Evolutionary conservation across 306 rosid genomes (phyloP).

Genomic region (Glycine latifolia): DNA sequence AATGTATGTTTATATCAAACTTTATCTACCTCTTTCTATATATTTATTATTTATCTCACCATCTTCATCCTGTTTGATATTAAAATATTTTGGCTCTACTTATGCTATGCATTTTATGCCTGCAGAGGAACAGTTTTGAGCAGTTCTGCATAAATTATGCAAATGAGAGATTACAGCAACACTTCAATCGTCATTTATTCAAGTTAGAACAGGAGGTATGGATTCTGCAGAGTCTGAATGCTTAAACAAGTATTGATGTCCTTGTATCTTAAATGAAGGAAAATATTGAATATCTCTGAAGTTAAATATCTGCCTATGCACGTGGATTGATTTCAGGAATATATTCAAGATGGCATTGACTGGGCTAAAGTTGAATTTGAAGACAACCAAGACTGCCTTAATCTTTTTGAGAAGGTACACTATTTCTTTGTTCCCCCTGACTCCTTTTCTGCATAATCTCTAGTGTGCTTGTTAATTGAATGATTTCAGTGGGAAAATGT

Average conservation of each 20-base stretch:
- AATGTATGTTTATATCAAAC: slow-evolving; percentile 45
- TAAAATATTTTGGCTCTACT: slow-evolving; percentile 38
- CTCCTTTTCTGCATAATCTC: neutral
- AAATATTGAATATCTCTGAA: slow-evolving; percentile 3
- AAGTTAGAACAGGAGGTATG: slow-evolving; percentile 97
- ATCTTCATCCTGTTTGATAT: slow-evolving; percentile 28
- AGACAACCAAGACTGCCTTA: slow-evolving; percentile 90
- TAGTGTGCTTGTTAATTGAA: slow-evolving; percentile 22
- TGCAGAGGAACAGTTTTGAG: slow-evolving; percentile 93
- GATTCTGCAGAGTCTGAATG: slow-evolving; percentile 1
- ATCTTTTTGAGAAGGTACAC: slow-evolving; percentile 88
- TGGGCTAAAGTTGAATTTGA: slow-evolving; percentile 96
- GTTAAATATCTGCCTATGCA: slow-evolving; percentile 32
- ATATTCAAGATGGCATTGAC: slow-evolving; percentile 91
- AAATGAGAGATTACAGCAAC: slow-evolving; percentile 94
- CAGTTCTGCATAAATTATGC: slow-evolving; percentile 75
- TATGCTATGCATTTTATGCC: slow-evolving; percentile 25
- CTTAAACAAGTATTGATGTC: slow-evolving; percentile 15
- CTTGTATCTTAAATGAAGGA: slow-evolving; percentile 12
- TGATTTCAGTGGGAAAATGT: slow-evolving; percentile 2
- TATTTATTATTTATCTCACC: neutral
- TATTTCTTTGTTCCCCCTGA: neutral
- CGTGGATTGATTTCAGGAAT: slow-evolving; percentile 63
- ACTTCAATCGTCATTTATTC: slow-evolving; percentile 96
- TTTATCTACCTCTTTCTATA: neutral